These are phyloP conservation scores for Histomonas meleagridis DNA, from an alignment of 208 protist species.

Conservation along the genomic window DNA sequence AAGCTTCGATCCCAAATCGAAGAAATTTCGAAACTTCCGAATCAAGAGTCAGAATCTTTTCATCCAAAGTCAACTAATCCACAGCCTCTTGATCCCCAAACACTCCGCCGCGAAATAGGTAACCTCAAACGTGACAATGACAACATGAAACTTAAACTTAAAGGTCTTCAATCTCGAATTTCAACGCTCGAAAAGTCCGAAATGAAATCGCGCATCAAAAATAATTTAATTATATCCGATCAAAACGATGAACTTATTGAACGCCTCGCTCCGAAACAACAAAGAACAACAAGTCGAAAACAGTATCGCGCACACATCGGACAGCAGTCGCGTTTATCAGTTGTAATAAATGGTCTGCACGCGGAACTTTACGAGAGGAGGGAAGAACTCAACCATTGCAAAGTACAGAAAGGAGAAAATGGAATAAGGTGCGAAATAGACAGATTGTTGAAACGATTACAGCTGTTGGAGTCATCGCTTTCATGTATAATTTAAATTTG, in stretches of 20 bases:
- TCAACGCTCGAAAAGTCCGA: background rate
- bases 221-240: background rate
- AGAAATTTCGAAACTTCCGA: background rate
- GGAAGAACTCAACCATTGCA: background rate
- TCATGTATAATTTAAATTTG: background rate
- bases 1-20: background rate
- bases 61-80: background rate
- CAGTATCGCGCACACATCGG: background rate
- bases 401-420: background rate
- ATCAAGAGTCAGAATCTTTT: background rate
- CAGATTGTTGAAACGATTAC: background rate
- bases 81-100: background rate
- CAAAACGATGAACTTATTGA: background rate
- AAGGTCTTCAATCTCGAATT: background rate
- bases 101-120: background rate
- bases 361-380: background rate
- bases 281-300: background rate
- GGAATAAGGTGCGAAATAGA: background rate
- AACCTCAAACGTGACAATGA: background rate
- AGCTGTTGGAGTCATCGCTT: background rate
- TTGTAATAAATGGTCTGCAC: background rate
- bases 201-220: background rate
- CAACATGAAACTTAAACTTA: background rate
- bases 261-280: background rate
- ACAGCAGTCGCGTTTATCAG: background rate